Evolutionary conservation across 2,329 filamentous ascomycete species (phyloP).

Genomic region (Diaporthe sp.): DNA sequence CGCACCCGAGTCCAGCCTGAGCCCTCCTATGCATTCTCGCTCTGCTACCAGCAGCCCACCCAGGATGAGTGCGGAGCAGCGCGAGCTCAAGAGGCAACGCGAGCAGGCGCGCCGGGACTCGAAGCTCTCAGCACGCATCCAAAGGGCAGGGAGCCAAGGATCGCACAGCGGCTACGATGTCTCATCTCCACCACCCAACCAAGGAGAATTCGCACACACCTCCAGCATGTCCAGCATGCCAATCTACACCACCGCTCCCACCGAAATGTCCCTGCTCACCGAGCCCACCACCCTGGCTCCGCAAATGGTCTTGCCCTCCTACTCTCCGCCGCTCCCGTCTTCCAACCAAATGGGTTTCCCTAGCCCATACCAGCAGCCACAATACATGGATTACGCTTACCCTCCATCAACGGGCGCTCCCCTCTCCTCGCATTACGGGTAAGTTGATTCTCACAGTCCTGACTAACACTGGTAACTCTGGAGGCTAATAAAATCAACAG

Average conservation of each 20-base stretch:
- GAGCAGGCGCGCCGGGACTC: conserved; percentile 72
- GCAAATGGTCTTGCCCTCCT: conserved; percentile 64
- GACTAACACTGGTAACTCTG: too few relatives aligned
- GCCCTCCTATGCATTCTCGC: conserved; percentile 63
- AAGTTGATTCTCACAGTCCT: conserved; percentile 41
- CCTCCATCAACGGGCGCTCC: conserved; percentile 47
- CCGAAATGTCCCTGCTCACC: conserved; percentile 65
- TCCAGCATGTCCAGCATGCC: conserved; percentile 62
- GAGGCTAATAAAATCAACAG: conserved; percentile 43
- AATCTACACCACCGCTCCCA: conserved; percentile 66
- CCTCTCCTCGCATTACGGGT: conserved; percentile 51
- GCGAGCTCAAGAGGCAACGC: conserved; percentile 72
- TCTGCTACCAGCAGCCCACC: conserved; percentile 72
- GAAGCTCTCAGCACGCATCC: conserved; percentile 65
- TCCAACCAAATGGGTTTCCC: conserved; percentile 50
- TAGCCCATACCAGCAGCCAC: conserved; percentile 52
- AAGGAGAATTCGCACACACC: conserved; percentile 57
- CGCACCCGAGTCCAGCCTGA: conserved; percentile 65
- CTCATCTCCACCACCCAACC: conserved; percentile 58
- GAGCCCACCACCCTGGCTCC: conserved; percentile 60
- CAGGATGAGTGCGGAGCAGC: conserved; percentile 71
- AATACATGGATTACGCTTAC: conserved; percentile 52
- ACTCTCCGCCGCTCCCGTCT: conserved; percentile 64
- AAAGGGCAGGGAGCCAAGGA: conserved; percentile 61
- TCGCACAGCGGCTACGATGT: conserved; percentile 47